Percentiles rank a stretch among this genome's conserved stretches.
These are phyloP conservation scores for Papilionanthe hybrid DNA, from an alignment of 116 monocot species.

Conservation along the genomic window DNA sequence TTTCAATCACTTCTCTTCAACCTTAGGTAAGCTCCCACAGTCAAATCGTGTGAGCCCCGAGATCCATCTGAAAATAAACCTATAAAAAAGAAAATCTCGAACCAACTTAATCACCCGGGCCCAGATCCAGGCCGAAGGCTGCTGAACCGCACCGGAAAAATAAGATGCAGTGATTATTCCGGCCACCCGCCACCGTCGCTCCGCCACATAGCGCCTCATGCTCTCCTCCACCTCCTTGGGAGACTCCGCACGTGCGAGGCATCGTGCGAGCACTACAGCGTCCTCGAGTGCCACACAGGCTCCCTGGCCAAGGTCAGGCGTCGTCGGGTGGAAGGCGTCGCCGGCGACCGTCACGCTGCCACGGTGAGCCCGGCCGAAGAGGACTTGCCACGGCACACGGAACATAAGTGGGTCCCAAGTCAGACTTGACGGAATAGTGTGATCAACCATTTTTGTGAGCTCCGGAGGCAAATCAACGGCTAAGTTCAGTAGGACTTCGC, in stretches of 20 bases:
- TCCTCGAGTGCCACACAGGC: conserved; percentile 67
- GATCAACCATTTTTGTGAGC: conserved; percentile 10
- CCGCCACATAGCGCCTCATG: conserved; percentile 20
- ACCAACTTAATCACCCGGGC: conserved; percentile 18
- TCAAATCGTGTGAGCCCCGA: conserved; percentile 20
- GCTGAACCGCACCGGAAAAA: conserved; percentile 29
- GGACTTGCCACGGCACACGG: conserved; percentile 10
- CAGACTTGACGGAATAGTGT: conserved; percentile 7
- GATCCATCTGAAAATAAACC: conserved; percentile 21
- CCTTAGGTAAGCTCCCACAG: conserved; percentile 25
- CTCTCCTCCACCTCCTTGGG: neutral
- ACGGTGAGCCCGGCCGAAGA: conserved; percentile 11
- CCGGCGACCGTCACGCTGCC: conserved; percentile 42
- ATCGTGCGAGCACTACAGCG: conserved; percentile 42
- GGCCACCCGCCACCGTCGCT: conserved; percentile 32
- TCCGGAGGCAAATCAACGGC: conserved; percentile 21
- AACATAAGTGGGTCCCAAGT: conserved; percentile 26
- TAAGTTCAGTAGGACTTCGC: conserved; percentile 12
- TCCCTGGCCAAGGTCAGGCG: conserved; percentile 66
- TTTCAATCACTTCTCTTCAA: too few relatives aligned
- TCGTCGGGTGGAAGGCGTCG: conserved; percentile 70
- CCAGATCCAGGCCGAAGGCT: conserved; percentile 19
- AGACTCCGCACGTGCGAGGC: conserved; percentile 12
- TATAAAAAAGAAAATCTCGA: conserved; percentile 32
- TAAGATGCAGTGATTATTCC: conserved; percentile 26